Conservation (phyloP, 805 yeast genomes). For the Candida caryicola region DNA sequence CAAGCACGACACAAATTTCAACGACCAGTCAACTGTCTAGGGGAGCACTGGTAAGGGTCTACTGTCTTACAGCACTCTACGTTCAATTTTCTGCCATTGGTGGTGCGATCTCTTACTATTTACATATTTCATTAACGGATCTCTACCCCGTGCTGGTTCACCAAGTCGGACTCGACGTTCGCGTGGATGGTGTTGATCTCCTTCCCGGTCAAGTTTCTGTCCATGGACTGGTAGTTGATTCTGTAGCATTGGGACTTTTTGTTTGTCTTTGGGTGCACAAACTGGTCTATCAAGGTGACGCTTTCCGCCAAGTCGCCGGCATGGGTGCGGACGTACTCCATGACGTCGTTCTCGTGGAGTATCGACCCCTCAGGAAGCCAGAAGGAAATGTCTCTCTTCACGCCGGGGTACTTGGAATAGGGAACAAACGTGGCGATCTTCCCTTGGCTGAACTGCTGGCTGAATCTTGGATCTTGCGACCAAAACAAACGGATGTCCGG, state of each 20-base stretch:
- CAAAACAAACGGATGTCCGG: conserved; percentile 95
- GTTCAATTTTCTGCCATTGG: too few relatives aligned
- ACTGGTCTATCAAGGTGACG: conserved; percentile 77
- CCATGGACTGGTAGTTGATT: conserved; percentile 93
- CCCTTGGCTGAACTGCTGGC: conserved; percentile 64
- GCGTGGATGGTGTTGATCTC: conserved; percentile 78
- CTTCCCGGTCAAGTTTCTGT: conserved; percentile 78
- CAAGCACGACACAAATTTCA: too few relatives aligned
- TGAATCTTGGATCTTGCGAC: conserved; percentile 79
- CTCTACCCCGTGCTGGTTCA: conserved; percentile 51
- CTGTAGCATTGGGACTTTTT: conserved; percentile 82
- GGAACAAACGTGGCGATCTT: conserved; percentile 73
- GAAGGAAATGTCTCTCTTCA: conserved; percentile 84
- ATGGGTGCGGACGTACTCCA: conserved; percentile 82
- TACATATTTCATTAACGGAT: conserved; percentile 41
- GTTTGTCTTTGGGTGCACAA: conserved; percentile 79
- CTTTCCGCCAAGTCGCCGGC: conserved; percentile 90
- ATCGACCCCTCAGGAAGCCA: conserved; percentile 62
- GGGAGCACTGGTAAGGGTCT: too few relatives aligned
- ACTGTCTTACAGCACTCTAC: too few relatives aligned
- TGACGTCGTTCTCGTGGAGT: conserved; percentile 84
- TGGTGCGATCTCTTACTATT: too few relatives aligned
- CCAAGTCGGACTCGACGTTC: conserved; percentile 57
- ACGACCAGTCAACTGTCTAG: too few relatives aligned
- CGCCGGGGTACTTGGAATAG: conserved; percentile 87